phyloP scores from a whole-genome alignment of 1,284 basidiomycete genomes.

The Xerocomus minutiporus region DNA sequence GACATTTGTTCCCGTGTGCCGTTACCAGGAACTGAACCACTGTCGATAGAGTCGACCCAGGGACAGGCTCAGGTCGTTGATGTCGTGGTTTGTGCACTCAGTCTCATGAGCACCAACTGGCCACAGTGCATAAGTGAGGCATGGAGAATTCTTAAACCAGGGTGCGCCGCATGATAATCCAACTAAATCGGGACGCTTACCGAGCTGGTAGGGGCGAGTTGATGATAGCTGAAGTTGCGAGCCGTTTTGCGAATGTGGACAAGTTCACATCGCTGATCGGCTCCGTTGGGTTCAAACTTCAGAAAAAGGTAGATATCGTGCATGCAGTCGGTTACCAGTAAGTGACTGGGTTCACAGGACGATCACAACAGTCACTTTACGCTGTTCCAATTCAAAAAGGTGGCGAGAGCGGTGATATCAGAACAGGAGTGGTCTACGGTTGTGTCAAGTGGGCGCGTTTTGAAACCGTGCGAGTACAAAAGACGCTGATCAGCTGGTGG shows the following conservation, averaged over 20 bases:
- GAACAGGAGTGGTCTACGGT: constrained; percentile 66
- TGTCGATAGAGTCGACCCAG: constrained; percentile 37
- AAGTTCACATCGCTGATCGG: constrained; percentile 72
- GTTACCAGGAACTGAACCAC: constrained; percentile 74
- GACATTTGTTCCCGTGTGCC: constrained; percentile 75
- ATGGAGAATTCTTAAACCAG: constrained; percentile 76
- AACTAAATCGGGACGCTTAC: constrained; percentile 7
- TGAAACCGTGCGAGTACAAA: constrained; percentile 98
- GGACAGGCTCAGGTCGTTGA: constrained; percentile 79
- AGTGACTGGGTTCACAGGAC: constrained; percentile 46
- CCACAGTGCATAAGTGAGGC: constrained; percentile 85
- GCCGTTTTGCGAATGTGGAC: constrained; percentile 72
- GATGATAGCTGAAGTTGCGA: constrained; percentile 94
- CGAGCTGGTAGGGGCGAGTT: constrained; percentile 66
- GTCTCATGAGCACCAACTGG: constrained; percentile 98
- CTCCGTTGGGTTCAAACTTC: constrained; percentile 78
- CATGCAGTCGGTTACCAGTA: not conserved
- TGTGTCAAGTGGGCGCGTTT: constrained; percentile 53
- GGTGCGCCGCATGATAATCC: constrained; percentile 49
- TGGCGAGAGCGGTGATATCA: constrained; percentile 42
- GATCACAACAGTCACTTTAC: constrained; percentile 85
- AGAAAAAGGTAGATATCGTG: constrained; percentile 55
- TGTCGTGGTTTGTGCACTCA: constrained; percentile 89
- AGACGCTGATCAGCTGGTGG: constrained; percentile 55
- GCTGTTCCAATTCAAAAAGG: constrained; percentile 80